Evolutionary conservation across 2,329 filamentous ascomycete genomes (phyloP).

Genomic region (Fusarium duplospermum): DNA sequence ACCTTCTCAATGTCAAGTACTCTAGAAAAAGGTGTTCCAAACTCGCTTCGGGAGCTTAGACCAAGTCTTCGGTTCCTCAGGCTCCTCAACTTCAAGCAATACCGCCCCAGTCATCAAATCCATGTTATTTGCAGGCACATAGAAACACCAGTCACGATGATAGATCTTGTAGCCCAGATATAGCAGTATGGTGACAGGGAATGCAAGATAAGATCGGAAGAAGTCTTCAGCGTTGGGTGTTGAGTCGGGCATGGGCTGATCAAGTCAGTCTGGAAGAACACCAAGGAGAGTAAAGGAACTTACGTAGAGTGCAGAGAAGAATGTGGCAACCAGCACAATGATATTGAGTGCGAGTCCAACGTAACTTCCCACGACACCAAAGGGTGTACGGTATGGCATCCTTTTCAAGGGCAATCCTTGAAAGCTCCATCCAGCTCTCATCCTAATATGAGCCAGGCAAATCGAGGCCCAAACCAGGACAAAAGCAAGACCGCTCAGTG

Average conservation of each 20-base stretch:
- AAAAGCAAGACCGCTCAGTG: background rate
- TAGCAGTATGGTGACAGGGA: conserved; percentile 73
- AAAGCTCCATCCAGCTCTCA: background rate
- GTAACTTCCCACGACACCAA: background rate
- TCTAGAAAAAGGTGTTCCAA: background rate
- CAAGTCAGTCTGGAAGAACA: background rate
- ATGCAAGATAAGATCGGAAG: conserved; percentile 77
- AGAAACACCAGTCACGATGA: conserved; percentile 67
- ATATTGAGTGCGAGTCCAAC: background rate
- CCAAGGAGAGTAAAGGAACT: background rate
- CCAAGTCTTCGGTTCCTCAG: conserved; percentile 69
- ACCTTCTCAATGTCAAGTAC: background rate
- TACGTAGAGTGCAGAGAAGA: background rate
- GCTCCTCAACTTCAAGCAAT: conserved; percentile 80
- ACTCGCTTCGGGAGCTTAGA: background rate
- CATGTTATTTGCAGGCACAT: conserved; percentile 78
- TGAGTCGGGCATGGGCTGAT: conserved; percentile 59
- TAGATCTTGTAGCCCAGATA: conserved; percentile 81
- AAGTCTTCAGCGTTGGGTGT: conserved; percentile 77
- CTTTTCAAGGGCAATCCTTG: background rate
- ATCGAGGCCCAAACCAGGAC: background rate
- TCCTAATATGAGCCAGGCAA: background rate
- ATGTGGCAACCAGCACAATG: background rate
- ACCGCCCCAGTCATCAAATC: conserved; percentile 85
- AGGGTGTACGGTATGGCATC: background rate